phyloP scores from a whole-genome alignment of 257 asterid species.

The Solanum gandarillasii region DNA sequence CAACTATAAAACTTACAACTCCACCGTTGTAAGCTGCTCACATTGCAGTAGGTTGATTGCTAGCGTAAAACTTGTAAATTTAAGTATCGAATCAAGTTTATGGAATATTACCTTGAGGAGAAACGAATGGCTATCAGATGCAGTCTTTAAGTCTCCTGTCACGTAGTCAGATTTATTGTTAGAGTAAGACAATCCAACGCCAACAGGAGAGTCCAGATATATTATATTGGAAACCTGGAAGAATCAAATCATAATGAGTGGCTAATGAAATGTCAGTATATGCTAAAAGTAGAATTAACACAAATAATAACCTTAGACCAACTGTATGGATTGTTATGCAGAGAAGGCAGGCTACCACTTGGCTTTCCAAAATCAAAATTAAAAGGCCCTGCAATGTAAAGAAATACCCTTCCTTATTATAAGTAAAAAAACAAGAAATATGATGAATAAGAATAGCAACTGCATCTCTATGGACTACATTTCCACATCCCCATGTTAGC shows the following conservation, averaged over 20 bases:
- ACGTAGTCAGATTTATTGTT: conserved; percentile 46
- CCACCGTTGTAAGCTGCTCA: neutral
- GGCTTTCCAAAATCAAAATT: conserved; percentile 59
- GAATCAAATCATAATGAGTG: neutral
- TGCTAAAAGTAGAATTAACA: neutral
- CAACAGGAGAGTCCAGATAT: conserved; percentile 91
- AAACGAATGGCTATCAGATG: conserved; percentile 68
- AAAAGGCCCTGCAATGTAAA: conserved; percentile 66
- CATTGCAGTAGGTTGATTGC: conserved; percentile 9
- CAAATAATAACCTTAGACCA: conserved; percentile 78
- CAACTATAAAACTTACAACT: neutral
- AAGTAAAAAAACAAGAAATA: neutral
- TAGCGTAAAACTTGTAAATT: neutral
- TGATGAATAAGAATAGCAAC: neutral
- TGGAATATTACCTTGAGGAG: conserved; percentile 81
- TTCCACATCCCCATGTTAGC: too few relatives aligned
- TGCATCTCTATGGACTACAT: neutral
- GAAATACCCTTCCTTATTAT: neutral
- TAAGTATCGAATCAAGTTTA: neutral
- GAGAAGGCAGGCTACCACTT: conserved; percentile 44
- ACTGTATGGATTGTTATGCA: conserved; percentile 81
- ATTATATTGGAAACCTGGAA: conserved; percentile 63
- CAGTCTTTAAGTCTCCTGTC: conserved; percentile 78
- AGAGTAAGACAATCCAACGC: conserved; percentile 85
- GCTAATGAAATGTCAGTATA: neutral